Base-by-base conservation (phyloP, 345 rosid genomes). In the Gossypium bickii region DNA sequence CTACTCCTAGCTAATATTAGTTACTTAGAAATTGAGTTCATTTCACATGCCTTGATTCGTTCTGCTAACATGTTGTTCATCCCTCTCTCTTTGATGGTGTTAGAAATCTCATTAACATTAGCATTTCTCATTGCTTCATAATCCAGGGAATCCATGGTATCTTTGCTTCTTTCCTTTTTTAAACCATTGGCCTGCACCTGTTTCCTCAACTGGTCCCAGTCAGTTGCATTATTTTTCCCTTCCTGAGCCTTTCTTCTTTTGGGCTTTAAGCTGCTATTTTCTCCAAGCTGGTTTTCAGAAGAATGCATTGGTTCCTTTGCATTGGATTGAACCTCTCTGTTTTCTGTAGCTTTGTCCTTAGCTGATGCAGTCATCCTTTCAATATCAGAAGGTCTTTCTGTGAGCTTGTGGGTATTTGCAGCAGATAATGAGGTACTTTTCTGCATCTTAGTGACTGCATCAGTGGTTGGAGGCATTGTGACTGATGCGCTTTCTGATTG, bases 21-120 rank as follows among this genome's bases (percentile, higher is more conserved):
- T 60, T n/a, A 27, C 58, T 72, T 52, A 20, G 66, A 38, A 67
- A 63, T 55, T 75, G 41, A 74, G 66, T 69, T 38, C 38, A 61
- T 43, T 74, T n/a, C 51, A 68, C 60, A 20, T 84, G 87, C 98
- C 95, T 94, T 80, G 27, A 94, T 94, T 70, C 98, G 81, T 76
- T 84, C 91, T 6, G 97, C 98, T 75, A 94, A 82, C 93, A 91
- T 83, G 76, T 90, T 86, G 83, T 92, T 92, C 95, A 92, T 92
- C 29, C 98, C 98, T 75, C 98, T 81, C 76, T 85, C 97, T 82
- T 82, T 89, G 43, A 92, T 94, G 38, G 92, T 74, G 0, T 86
- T 79, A 47, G 98, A 78, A 51, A 94, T 87, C 78, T 87, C 86
- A 9, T 68, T 58, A 24, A 87, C 80, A 61, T 73, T 70, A 48